Percentiles rank a stretch among this genome's conserved stretches.
phyloP scores from a whole-genome alignment of 305 asterid species.

The Caryopteris hybrid region DNA sequence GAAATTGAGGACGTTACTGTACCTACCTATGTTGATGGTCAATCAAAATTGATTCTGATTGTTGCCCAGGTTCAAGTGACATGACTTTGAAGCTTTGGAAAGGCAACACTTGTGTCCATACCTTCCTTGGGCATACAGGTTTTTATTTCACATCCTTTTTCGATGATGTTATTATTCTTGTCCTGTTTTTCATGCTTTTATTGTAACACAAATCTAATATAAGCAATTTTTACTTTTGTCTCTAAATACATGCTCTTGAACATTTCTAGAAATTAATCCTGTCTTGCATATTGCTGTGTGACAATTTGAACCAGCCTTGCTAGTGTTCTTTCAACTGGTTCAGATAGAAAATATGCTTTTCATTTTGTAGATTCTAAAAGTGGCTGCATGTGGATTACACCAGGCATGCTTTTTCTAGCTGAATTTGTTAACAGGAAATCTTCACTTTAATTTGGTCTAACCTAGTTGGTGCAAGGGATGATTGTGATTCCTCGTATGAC shows the following conservation, averaged over 20 bases:
- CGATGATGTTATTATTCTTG: neutral
- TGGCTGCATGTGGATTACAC: neutral
- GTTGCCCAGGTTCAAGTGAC: constrained; percentile 82
- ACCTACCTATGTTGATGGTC: constrained; percentile 3
- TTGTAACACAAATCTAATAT: neutral
- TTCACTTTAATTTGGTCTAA: neutral
- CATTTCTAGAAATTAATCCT: neutral
- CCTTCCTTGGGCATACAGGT: constrained; percentile 93
- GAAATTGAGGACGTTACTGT: neutral
- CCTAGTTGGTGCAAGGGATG: neutral
- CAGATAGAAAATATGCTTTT: neutral
- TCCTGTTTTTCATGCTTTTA: neutral
- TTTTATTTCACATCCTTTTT: constrained; percentile 7
- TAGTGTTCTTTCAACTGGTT: neutral
- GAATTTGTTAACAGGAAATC: neutral
- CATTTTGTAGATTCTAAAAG: neutral
- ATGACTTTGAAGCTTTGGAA: constrained; percentile 89
- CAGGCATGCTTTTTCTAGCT: neutral
- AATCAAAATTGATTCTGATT: constrained; percentile 21
- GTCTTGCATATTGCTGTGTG: constrained; percentile 3
- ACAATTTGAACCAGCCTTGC: neutral
- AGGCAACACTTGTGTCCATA: constrained; percentile 65
- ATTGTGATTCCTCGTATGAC: constrained; percentile 1
- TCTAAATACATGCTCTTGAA: neutral
- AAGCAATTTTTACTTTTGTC: neutral